phyloP scores from a whole-genome alignment of 768 basidiomycete genomes.

The Trametes cinnabarina region DNA sequence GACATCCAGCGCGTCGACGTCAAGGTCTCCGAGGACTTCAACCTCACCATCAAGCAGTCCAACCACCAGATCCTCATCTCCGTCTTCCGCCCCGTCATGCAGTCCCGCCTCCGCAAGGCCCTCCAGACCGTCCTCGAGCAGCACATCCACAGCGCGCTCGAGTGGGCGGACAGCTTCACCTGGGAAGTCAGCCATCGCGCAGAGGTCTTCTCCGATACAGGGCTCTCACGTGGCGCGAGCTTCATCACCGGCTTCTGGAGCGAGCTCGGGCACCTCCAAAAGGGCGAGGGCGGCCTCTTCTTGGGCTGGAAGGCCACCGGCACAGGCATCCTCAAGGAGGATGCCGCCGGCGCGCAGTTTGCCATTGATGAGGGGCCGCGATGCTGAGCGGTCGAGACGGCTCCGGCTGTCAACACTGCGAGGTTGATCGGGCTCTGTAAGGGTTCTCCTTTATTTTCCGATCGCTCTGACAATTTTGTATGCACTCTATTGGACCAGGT shows the following conservation, averaged over 20 bases:
- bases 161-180: constrained; percentile 53
- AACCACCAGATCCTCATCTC: constrained; percentile 64
- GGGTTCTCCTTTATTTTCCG: too few species aligned
- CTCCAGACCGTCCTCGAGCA: constrained; percentile 56
- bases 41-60: constrained; percentile 52
- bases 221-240: constrained; percentile 47
- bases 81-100: constrained; percentile 62
- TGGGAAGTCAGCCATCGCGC: constrained; percentile 58
- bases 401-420: too few species aligned
- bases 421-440: too few species aligned
- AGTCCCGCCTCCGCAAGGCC: constrained; percentile 55
- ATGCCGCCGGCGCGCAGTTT: constrained; percentile 42
- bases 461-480: too few species aligned
- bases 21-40: constrained; percentile 54
- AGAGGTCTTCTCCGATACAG: constrained; percentile 66
- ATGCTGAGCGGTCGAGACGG: too few species aligned
- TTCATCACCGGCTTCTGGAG: constrained; percentile 66
- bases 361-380: constrained; percentile 75
- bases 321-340: constrained; percentile 60
- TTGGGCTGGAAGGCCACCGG: constrained; percentile 56
- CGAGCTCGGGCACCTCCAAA: constrained; percentile 56
- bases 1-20: constrained; percentile 55
- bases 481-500: too few species aligned
- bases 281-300: constrained; percentile 35
- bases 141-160: constrained; percentile 50